Percentiles rank a stretch among this genome's conserved stretches.
Conservation (phyloP, 805 yeast genomes). For the Candida patagonica region DNA sequence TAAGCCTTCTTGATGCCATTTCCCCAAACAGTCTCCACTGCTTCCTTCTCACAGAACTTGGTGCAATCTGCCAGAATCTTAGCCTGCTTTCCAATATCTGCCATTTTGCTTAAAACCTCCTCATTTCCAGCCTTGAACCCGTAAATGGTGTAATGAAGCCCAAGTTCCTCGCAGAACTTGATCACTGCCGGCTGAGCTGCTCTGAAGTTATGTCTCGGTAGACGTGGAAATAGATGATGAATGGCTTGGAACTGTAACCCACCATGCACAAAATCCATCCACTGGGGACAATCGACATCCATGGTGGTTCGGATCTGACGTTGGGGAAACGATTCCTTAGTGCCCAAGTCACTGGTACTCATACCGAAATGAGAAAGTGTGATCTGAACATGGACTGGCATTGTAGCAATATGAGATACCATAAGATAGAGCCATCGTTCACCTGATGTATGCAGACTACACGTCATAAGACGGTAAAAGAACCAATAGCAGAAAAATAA, state of each 20-base stretch:
- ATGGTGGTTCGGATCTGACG: constrained; percentile 83
- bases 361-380: constrained; percentile 86
- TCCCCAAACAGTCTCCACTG: constrained; percentile 7
- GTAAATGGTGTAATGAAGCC: constrained; percentile 71
- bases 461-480: constrained; percentile 52
- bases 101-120: constrained; percentile 57
- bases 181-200: constrained; percentile 62
- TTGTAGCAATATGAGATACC: constrained; percentile 71
- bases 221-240: constrained; percentile 81
- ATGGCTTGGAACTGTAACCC: constrained; percentile 88
- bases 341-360: constrained; percentile 83
- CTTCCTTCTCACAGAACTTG: constrained; percentile 48
- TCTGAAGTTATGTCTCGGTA: constrained; percentile 83
- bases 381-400: constrained; percentile 91
- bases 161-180: constrained; percentile 66
- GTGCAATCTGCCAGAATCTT: constrained; percentile 66
- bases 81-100: constrained; percentile 74
- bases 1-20: neutral
- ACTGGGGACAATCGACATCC: constrained; percentile 91
- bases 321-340: constrained; percentile 66
- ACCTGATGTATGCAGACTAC: constrained; percentile 42
- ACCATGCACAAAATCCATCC: constrained; percentile 88
- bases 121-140: constrained; percentile 76
- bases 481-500: constrained; percentile 71
- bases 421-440: constrained; percentile 51